These are phyloP conservation scores for Pleurotus djamor DNA, from an alignment of 768 basidiomycete genomes.

Conservation along the genomic window DNA sequence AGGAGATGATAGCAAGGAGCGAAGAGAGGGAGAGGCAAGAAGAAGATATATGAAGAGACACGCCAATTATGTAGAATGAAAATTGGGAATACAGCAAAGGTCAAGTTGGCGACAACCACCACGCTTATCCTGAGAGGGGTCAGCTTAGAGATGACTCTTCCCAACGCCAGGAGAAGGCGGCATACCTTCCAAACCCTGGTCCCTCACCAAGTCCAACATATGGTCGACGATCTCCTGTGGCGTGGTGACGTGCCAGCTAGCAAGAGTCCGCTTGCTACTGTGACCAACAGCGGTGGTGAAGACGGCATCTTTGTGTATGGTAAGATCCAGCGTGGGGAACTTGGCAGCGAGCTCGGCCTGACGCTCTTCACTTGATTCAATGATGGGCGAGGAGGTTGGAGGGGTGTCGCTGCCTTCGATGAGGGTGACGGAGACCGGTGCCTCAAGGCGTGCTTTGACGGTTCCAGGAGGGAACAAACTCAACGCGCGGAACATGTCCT, in stretches of 20 bases:
- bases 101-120: too few relatives aligned
- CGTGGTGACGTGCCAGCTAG: slow-evolving; percentile 89
- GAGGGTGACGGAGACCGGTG: slow-evolving; percentile 52
- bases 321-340: slow-evolving; percentile 52
- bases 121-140: too few relatives aligned
- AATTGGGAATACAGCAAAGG: too few relatives aligned
- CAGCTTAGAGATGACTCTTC: too few relatives aligned
- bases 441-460: slow-evolving; percentile 49
- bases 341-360: neutral
- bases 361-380: neutral
- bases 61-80: too few relatives aligned
- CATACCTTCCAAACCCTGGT: slow-evolving; percentile 6
- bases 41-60: too few relatives aligned
- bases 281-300: slow-evolving; percentile 96
- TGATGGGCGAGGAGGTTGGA: neutral
- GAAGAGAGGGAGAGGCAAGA: too few relatives aligned
- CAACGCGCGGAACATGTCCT: slow-evolving; percentile 98
- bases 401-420: slow-evolving; percentile 41
- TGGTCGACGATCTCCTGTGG: slow-evolving; percentile 85
- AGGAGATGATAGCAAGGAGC: too few relatives aligned
- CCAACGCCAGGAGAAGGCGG: too few relatives aligned
- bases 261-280: slow-evolving; percentile 84
- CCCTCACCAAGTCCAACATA: slow-evolving; percentile 62
- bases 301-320: slow-evolving; percentile 63
- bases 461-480: slow-evolving; percentile 54